Evolutionary conservation across 345 rosid species (phyloP), one percentile per base, ranked within the genome.

Genomic region (Arabidopsis arenosa): DNA sequence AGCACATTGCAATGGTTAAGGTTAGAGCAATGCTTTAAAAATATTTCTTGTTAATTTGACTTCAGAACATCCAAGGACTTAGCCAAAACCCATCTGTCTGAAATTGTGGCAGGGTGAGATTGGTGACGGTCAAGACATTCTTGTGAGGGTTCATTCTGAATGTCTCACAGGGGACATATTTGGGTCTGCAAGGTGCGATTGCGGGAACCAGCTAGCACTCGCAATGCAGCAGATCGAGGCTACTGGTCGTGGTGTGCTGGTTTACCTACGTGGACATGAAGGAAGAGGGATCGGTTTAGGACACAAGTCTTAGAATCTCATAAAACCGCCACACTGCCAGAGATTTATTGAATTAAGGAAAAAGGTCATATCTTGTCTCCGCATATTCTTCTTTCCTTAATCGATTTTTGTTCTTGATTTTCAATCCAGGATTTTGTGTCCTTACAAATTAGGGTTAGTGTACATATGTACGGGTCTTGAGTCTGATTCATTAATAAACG

Each of bases 1-100:
- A 93, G 83, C 98, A 94, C 83, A 86, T 94, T 74, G 98, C 98
- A 12, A 94, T 94, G 97, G 98, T 92, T 70, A 94, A 92, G 97
- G 98, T 94, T 70, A 84, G 89, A 84, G 87, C 48, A 66, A 21
- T 39, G 56, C 11, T 57, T 23, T 1, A 12, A 30, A 43, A 43
- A 8, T 5, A 36, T 63, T 5, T 56, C 47, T 72, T 32, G 14
- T 6, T 30, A 44, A 6, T 43, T 33, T 40, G 30, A 10, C 18
- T 53, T 44, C 15, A 54, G 51, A 62, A 23, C 17, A 35, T 64
- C 28, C 10, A 11, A 35, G 66, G 45, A 44, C 10, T 30, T 64
- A 47, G 43, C 63, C 0, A n/a, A 40, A 60, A 6, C 55, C 0
- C 56, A 58, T 49, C 7, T 72, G 14, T 62, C 39, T 70, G 66